Base-by-base conservation (phyloP, 1,139 yeast genomes). In the Pichia norvegensis region DNA sequence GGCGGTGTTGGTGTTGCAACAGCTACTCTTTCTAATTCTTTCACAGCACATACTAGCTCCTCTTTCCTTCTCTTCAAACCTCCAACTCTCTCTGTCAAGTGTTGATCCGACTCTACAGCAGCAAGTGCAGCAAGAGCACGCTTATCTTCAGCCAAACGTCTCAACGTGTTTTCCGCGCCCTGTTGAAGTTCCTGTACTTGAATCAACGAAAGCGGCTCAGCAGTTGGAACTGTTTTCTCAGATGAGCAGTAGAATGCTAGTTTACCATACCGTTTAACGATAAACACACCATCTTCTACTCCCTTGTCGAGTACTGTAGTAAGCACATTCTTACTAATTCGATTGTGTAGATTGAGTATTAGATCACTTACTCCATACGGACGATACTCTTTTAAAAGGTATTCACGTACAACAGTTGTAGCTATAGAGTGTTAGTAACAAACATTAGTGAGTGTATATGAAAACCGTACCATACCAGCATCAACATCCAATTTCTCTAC, bases 281-380 rank as follows among this genome's bases (percentile, higher is more conserved):
- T 48, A 22, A 69, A 52, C 36, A 59, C 62, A 2, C 55, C 56
- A 17, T 60, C 57, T 10, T 46, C 50, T 9, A 57, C 63, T 37
- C 69, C 53, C 14, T 49, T 51, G 8, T 67, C 69, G 41, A 70
- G 50, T 2, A 65, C 54, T 41, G 55, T 58, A 0, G 55, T 40
- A 48, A 68, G 63, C 21, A 54, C 57, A 8, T 62, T 44, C 48
- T 65, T 68, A 21, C 59, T 55, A 2, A 67, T 50, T 43, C 55
- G 56, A 45, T 62, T 65, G 44, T 68, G 71, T 42, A 69, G 47
- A 44, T 69, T 69, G 36, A 64, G 59, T 11, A 66, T 56, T n/a
- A 69, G 58, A 54, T 69, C 74, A 37, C 62, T 60, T 4, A 65
- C 55, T 0, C 68, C 68, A 49, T 66, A 67, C 10, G 73, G 74